Conservation (phyloP, 345 rosid genomes). For the Eutrema heterophyllum region DNA sequence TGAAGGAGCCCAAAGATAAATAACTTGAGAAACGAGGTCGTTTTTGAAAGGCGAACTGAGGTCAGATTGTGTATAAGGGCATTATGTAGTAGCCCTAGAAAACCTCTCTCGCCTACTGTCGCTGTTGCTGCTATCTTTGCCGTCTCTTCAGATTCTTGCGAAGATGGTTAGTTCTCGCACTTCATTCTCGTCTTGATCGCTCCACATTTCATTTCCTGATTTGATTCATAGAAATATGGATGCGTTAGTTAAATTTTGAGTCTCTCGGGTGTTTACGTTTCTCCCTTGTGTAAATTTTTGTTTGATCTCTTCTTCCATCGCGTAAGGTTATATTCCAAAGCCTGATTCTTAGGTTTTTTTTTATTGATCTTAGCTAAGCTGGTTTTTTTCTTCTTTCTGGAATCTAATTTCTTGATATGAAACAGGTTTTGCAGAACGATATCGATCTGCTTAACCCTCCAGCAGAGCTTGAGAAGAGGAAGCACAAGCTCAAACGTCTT, state of each 20-base stretch:
- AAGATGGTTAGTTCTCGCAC: constrained; percentile 24
- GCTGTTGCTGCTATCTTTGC: constrained; percentile 7
- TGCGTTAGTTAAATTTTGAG: neutral
- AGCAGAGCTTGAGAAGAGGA: constrained; percentile 71
- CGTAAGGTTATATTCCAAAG: neutral
- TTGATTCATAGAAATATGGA: neutral
- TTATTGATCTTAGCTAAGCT: neutral
- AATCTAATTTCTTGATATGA: neutral
- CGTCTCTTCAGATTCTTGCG: constrained; percentile 11
- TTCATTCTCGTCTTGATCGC: neutral
- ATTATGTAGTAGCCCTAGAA: constrained; percentile 13
- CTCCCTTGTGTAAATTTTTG: neutral
- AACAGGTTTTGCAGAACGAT: constrained; percentile 65
- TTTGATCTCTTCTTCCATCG: neutral
- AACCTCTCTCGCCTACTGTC: neutral
- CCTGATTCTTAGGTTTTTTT: neutral
- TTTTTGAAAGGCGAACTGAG: too few relatives aligned
- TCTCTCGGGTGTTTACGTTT: neutral
- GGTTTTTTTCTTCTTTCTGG: neutral
- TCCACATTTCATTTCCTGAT: neutral
- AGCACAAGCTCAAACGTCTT: constrained; percentile 82
- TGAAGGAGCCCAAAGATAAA: too few relatives aligned
- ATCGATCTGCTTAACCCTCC: constrained; percentile 71
- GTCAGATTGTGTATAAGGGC: constrained; percentile 1
- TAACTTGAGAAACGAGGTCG: too few relatives aligned